A percentile compares a stretch with the other conserved stretches of the same genome.
These are phyloP conservation scores for Candida multigemmis DNA, from an alignment of 805 yeast species.

Conservation along the genomic window DNA sequence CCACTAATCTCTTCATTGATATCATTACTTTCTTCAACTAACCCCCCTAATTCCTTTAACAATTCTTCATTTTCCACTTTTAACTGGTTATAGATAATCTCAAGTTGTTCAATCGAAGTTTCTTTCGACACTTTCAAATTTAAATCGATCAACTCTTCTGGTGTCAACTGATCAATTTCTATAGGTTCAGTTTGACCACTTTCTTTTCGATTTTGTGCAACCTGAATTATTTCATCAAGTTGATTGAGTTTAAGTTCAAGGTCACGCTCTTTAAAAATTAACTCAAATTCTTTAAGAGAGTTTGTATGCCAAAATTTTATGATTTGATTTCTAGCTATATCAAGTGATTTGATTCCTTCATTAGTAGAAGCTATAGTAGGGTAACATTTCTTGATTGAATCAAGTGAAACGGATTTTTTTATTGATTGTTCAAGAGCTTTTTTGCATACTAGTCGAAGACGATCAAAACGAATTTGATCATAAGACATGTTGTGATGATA, in stretches of 20 bases:
- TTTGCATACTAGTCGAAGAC: conserved; percentile 41
- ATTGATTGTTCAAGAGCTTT: conserved; percentile 49
- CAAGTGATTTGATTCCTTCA: conserved; percentile 36
- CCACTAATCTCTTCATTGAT: conserved; percentile 11
- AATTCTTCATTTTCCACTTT: conserved; percentile 23
- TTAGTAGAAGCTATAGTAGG: conserved; percentile 40
- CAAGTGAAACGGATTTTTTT: conserved; percentile 37
- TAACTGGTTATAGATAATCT: conserved; percentile 27
- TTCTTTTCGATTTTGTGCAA: conserved; percentile 24
- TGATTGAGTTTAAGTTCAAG: conserved; percentile 34
- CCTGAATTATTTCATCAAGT: conserved; percentile 37
- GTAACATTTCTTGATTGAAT: conserved; percentile 44
- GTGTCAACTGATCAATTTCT: conserved; percentile 18
- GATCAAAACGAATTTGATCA: conserved; percentile 33
- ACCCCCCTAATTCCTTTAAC: conserved; percentile 10
- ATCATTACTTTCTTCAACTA: conserved; percentile 11
- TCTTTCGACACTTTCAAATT: conserved; percentile 11
- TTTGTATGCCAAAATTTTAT: conserved; percentile 41
- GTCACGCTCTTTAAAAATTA: conserved; percentile 41
- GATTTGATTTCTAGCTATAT: conserved; percentile 44
- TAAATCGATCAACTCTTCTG: conserved; percentile 24
- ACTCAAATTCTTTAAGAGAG: conserved; percentile 44
- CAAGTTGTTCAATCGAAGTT: conserved; percentile 16
- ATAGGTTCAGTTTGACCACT: conserved; percentile 9
- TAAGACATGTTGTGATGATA: no score